Percentiles rank a stretch among this genome's conserved stretches.
phyloP scores from a whole-genome alignment of 768 basidiomycete species.

The Termitomyces sp. region DNA sequence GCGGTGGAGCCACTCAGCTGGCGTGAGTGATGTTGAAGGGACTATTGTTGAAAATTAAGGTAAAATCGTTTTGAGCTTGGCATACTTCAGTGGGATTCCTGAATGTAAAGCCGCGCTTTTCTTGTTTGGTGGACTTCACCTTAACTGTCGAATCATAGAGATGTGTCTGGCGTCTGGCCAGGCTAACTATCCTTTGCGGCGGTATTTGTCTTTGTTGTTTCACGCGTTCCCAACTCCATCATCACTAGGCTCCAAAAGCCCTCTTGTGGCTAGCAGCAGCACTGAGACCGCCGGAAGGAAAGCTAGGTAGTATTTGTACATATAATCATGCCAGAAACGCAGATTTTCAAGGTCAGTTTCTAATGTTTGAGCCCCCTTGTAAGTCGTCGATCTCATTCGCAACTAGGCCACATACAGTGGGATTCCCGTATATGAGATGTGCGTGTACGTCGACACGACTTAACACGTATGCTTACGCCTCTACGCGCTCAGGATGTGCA shows the following conservation, averaged over 20 bases:
- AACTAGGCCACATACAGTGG: conserved; percentile 86
- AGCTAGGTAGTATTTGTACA: background rate
- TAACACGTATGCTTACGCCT: conserved; percentile 28
- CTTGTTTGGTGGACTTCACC: background rate
- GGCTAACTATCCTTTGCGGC: too few relatives aligned
- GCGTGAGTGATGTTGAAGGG: too few relatives aligned
- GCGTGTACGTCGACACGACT: conserved; percentile 34
- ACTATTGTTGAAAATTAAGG: background rate
- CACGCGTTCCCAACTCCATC: conserved; percentile 30
- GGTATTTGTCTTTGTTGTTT: conserved; percentile 33
- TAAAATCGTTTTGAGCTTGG: background rate
- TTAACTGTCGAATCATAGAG: background rate
- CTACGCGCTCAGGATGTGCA: conserved; percentile 76
- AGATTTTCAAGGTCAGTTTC: conserved; percentile 77
- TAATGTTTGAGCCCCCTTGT: conserved; percentile 14
- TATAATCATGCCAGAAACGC: conserved; percentile 65
- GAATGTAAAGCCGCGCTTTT: background rate
- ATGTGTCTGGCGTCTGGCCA: background rate
- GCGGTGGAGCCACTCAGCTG: too few relatives aligned
- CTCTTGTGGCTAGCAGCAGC: background rate
- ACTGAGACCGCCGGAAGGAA: background rate
- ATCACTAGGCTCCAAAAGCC: conserved; percentile 8
- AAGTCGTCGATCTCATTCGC: conserved; percentile 19
- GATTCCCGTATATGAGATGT: conserved; percentile 92
- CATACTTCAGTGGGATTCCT: background rate